These are phyloP conservation scores for Coccomyxa sp. DNA, from an alignment of 139 green algal species.

Conservation along the genomic window DNA sequence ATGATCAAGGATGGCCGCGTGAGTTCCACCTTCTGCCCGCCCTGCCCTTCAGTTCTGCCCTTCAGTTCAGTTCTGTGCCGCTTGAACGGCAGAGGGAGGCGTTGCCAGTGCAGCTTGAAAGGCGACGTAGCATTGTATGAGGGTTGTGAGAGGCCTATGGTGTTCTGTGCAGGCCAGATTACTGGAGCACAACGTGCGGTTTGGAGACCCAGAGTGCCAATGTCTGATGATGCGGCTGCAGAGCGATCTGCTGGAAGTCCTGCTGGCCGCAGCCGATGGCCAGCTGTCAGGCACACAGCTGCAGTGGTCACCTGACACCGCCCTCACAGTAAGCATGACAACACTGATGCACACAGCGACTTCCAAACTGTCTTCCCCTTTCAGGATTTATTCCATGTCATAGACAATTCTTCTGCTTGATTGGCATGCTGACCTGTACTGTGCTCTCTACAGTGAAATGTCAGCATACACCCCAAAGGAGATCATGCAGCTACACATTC, in stretches of 20 bases:
- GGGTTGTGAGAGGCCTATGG: too few relatives aligned
- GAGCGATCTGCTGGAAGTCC: slow-evolving; percentile 75
- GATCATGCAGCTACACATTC: too few relatives aligned
- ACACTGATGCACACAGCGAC: too few relatives aligned
- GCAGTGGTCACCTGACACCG: slow-evolving; percentile 55
- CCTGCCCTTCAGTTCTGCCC: not conserved
- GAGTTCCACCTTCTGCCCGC: not conserved
- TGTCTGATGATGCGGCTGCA: slow-evolving; percentile 85
- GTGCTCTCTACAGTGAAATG: too few relatives aligned
- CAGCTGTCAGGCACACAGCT: slow-evolving; percentile 25
- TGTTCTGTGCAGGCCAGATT: slow-evolving; percentile 66
- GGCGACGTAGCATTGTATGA: not conserved
- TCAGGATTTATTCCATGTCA: too few relatives aligned
- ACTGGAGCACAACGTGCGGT: slow-evolving; percentile 97
- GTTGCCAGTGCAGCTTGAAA: not conserved
- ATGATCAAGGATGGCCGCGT: slow-evolving; percentile 91
- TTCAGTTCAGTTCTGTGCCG: not conserved
- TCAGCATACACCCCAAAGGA: too few relatives aligned
- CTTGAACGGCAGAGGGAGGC: not conserved
- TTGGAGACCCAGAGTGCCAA: slow-evolving; percentile 98
- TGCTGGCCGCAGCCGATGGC: slow-evolving; percentile 52
- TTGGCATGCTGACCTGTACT: too few relatives aligned
- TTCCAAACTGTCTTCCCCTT: too few relatives aligned
- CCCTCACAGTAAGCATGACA: slow-evolving; percentile 78
- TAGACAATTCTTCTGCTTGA: too few relatives aligned